These are phyloP conservation scores for Trichoderma simmonsii DNA, from an alignment of 2,329 filamentous ascomycete genomes.

Conservation along the genomic window DNA sequence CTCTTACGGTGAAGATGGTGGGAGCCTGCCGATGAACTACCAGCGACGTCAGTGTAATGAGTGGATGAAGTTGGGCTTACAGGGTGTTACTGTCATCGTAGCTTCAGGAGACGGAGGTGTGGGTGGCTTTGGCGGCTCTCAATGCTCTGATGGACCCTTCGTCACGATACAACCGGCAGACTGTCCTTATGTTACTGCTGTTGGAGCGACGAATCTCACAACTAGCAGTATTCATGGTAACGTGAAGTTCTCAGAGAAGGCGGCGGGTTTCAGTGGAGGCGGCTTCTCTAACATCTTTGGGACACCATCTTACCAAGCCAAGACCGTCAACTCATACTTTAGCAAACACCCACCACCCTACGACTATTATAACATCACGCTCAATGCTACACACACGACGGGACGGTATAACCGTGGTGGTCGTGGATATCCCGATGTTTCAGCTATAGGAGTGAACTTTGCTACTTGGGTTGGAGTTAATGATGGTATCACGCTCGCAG, in stretches of 20 bases:
- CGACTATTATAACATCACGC: neutral
- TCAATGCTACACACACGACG: conserved; percentile 38
- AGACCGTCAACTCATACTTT: conserved; percentile 39
- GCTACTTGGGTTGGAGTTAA: conserved; percentile 38
- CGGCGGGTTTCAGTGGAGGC: neutral
- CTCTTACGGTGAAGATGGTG: conserved; percentile 53
- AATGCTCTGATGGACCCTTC: conserved; percentile 44
- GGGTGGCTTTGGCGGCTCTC: conserved; percentile 38
- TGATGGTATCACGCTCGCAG: conserved; percentile 41
- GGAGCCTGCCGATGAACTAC: conserved; percentile 45
- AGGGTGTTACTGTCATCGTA: conserved; percentile 47
- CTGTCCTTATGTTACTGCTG: conserved; percentile 48
- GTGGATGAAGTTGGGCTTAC: conserved; percentile 54
- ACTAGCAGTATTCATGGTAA: neutral
- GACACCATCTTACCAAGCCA: conserved; percentile 45
- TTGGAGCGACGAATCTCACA: conserved; percentile 49
- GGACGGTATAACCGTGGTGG: conserved; percentile 41
- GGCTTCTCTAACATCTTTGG: conserved; percentile 48
- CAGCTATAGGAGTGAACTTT: conserved; percentile 41
- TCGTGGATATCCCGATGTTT: conserved; percentile 46
- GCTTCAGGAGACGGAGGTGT: conserved; percentile 48
- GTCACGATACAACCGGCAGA: conserved; percentile 43
- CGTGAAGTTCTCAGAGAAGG: neutral
- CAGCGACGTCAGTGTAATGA: conserved; percentile 50
- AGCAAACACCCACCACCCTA: conserved; percentile 23